Base-by-base conservation (phyloP, 129 eudicot species). In the Artemisia tridentata region DNA sequence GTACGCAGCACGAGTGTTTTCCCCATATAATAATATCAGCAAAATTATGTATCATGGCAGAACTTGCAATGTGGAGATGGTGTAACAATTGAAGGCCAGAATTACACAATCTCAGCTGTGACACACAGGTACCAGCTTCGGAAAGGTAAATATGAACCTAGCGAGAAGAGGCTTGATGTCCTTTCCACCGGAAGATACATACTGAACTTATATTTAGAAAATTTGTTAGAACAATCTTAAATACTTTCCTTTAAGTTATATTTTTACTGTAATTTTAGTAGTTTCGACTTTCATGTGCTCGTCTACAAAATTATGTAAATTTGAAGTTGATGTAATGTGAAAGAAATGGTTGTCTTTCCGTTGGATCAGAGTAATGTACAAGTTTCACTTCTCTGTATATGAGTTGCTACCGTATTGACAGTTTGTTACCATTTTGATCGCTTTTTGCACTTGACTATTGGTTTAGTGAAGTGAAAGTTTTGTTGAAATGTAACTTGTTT, bases 91-190 rank as follows among this genome's bases (percentile, higher is more conserved):
- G 97, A 89, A 79, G 99, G 96, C 71, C 88, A 88, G 54, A 79
- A 88, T 63, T 95, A 95, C 79, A 95, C 88, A 7, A 84, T 95
- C 58, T 95, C 99, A 51, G 80, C 97, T 61, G 97, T 95, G 47
- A 90, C 97, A 59, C 96, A 90, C 63, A 89, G 96, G 11, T 95
- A 90, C 80, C 96, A 90, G 84, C 96, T 95, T 41, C 85, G 96
- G 29, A 95, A 95, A 81, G 97, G 99, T 51, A 95, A 90, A 72
- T 95, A 95, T 25, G 91, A 90, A 75, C 91, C 99, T 47, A 90
- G 92, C 11, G 99, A 95, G 83, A 87, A 87, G 82, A 75, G 97
- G 82, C 99, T 95, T 6, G 96, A 95, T 73, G 97, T 90, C n/a
- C 84, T 88, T 17, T 95, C 97, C 10, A 85, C 93, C 12, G 97